A percentile compares a stretch with the other conserved stretches of the same genome.
These are phyloP conservation scores for Dorcoceras hygrometricum DNA, from an alignment of 257 asterid genomes.

Conservation along the genomic window DNA sequence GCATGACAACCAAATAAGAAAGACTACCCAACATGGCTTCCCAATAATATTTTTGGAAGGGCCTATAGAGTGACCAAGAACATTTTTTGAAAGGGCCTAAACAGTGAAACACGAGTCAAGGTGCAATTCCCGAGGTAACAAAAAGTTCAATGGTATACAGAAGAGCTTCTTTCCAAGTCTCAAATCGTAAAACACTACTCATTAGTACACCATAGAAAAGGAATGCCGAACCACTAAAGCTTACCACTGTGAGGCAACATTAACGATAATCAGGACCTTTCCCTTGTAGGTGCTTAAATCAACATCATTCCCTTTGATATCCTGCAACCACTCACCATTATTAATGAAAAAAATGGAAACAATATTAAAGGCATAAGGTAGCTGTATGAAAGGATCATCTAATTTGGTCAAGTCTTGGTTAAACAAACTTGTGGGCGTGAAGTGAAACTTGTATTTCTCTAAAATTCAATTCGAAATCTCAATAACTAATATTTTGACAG, in stretches of 20 bases:
- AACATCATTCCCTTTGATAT: background rate
- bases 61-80: background rate
- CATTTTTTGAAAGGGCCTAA: background rate
- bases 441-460: background rate
- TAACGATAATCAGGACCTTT: conserved; percentile 56
- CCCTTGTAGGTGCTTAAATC: conserved; percentile 47
- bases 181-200: background rate
- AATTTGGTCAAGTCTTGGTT: background rate
- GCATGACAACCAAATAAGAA: background rate
- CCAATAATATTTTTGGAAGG: background rate
- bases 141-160: no score
- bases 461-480: background rate
- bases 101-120: background rate
- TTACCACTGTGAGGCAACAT: conserved; percentile 79
- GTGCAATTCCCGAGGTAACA: background rate
- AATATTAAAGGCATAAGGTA: background rate
- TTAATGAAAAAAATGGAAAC: background rate
- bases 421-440: background rate
- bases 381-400: background rate
- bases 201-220: conserved; percentile 34
- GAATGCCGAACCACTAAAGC: conserved; percentile 23
- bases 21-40: background rate
- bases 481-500: background rate
- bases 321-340: background rate
- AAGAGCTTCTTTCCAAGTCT: background rate